Base-by-base conservation (phyloP, 768 basidiomycete species). In the Termitomyces sp. region DNA sequence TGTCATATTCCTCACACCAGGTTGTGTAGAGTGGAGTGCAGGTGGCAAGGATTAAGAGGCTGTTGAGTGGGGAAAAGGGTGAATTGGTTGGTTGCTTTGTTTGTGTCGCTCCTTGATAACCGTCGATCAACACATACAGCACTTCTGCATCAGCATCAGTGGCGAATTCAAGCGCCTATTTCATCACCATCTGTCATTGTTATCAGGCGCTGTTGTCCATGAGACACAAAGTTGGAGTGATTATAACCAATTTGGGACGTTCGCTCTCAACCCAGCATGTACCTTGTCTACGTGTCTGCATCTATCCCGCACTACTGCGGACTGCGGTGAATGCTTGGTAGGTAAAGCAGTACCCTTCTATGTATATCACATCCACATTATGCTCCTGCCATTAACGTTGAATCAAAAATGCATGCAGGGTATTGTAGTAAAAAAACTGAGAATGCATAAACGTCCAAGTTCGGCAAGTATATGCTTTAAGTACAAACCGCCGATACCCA, bases 351-450 rank as follows among this genome's bases (percentile, higher is more conserved):
- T n/a, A n/a, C n/a, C 25, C 17, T 14, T 40, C 37, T 39, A 51
- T 17, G 9, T 27, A 39, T 12, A 17, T 39, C 48, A 40, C 5
- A 53, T 45, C n/a, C 48, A 55, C 5, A 17, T 50, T 40, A 54
- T 21, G n/a, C 32, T 32, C 46, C 35, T 48, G 39, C 43, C 53
- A 43, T 42, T 30, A 27, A 43, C 11, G 8, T 16, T 8, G 56
- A 63, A 59, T 61, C 63, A 60, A 61, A 61, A 57, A 44, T 44
- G 40, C 49, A 52, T 53, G 59, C 58, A 61, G 68, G 69, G 70
- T 70, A 70, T 71, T 67, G 67, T 64, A 60, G 52, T 66, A 61
- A 58, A 55, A 58, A 55, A 12, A 60, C 50, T 58, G 50, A 51
- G 50, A 34, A 52, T 39, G 56, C 19, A 45, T 17, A 50, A 57